Conservation (phyloP, 345 rosid genomes). For the Turnera subulata region DNA sequence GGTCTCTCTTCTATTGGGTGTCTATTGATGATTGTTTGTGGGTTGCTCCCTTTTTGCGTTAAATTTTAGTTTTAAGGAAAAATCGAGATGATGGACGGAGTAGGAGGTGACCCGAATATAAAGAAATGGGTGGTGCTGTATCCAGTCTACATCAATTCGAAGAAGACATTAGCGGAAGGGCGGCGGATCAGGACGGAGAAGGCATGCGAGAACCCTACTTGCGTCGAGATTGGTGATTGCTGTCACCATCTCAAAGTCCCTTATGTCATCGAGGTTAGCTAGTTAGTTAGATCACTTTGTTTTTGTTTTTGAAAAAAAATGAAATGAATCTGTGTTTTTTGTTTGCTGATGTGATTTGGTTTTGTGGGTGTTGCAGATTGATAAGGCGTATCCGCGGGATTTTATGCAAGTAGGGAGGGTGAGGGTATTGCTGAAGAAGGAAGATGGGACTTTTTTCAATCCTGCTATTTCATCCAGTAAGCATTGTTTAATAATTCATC, state of each 20-base stretch:
- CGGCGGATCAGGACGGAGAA: conserved; percentile 60
- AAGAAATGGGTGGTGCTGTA: conserved; percentile 78
- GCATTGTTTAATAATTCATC: no score
- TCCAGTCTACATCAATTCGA: conserved; percentile 83
- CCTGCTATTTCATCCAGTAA: conserved; percentile 80
- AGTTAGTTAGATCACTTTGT: no score
- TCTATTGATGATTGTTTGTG: no score
- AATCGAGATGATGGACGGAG: conserved; percentile 6
- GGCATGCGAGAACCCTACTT: conserved; percentile 86
- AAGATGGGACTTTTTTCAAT: conserved; percentile 74
- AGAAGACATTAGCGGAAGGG: conserved; percentile 89
- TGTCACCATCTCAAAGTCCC: conserved; percentile 70
- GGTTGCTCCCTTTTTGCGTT: no score
- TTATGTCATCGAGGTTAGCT: conserved; percentile 73
- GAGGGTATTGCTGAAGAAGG: conserved; percentile 69
- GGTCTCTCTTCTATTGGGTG: no score
- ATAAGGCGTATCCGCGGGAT: conserved; percentile 91
- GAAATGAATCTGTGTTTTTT: neutral
- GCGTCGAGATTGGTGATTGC: conserved; percentile 78
- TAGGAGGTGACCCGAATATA: conserved; percentile 10
- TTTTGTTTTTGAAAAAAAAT: no score
- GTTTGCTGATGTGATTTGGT: neutral
- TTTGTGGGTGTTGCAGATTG: conserved; percentile 38
- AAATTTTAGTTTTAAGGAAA: no score
- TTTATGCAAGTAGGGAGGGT: conserved; percentile 94